phyloP scores from a whole-genome alignment of 306 rosid species.

The Lotus japonicus region DNA sequence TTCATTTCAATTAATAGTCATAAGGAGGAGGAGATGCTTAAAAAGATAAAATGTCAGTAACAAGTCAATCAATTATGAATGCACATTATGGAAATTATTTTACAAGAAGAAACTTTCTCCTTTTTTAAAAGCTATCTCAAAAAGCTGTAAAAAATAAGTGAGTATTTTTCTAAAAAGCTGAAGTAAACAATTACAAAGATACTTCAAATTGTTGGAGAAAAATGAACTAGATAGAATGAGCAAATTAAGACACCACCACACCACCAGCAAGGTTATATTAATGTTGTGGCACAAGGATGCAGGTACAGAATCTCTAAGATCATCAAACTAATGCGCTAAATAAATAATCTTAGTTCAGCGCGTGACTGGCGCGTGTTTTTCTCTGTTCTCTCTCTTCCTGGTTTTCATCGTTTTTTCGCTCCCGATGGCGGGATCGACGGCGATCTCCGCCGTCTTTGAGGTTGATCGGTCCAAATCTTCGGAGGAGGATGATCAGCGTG shows the following conservation, averaged over 20 bases:
- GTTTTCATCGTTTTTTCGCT: too few relatives aligned
- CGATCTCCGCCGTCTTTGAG: too few relatives aligned
- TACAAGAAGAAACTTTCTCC: too few relatives aligned
- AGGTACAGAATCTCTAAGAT: background rate
- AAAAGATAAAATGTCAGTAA: background rate
- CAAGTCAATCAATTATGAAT: background rate
- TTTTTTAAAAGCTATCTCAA: background rate
- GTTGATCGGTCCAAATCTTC: too few relatives aligned
- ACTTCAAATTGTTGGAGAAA: too few relatives aligned
- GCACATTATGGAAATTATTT: background rate
- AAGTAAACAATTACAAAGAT: background rate
- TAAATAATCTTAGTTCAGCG: too few relatives aligned
- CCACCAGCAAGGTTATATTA: background rate
- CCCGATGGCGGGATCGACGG: too few relatives aligned
- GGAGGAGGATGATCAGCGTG: too few relatives aligned
- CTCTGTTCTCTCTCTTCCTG: too few relatives aligned
- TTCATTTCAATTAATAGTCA: constrained; percentile 8
- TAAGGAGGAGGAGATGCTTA: background rate
- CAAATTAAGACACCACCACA: constrained; percentile 10
- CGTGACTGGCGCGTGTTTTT: too few relatives aligned
- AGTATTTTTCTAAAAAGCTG: too few relatives aligned
- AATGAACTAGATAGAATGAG: background rate
- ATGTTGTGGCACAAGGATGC: background rate
- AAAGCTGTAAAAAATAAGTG: background rate
- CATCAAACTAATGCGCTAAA: background rate